Base-by-base conservation (phyloP, 495 filamentous ascomycete genomes). In the Xylaria bambusicola region DNA sequence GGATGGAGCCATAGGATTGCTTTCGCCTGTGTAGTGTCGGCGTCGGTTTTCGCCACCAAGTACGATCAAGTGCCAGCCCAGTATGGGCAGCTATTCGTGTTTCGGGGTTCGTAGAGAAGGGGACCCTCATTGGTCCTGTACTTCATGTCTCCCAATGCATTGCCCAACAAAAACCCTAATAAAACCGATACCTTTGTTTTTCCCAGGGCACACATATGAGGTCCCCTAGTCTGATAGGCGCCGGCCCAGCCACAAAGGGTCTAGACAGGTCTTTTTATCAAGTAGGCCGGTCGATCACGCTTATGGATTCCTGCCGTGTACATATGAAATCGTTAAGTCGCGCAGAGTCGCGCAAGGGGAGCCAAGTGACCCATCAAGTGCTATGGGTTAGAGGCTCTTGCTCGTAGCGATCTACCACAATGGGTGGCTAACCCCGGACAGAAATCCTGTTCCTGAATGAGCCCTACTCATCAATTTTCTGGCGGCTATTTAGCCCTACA, bases 41-140 rank as follows among this genome's bases (percentile, higher is more conserved):
- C 45, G 65, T 65, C 63, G 65, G 62, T 66, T 67, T 69, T 71
- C 49, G 68, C 68, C 68, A 71, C 68, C 68, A 66, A 61, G n/a
- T n/a, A 64, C 66, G 66, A 63, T 71, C 62, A 63, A 57, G 38
- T 58, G 50, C 26, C 48, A 41, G 56, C 56, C 17, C 38, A 38
- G 48, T n/a, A 58, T 36, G 13, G n/a, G 46, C 9, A 58, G 38
- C 56, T 38, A 42, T 58, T 60, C 55, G 58, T 60, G 54, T 66
- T 68, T 66, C 61, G 65, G 66, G 66, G 68, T 64, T 64, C 66
- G 45, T 57, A 33, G 29, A 33, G 56, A 60, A 38, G 3, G 36
- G 54, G 63, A 56, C 61, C 55, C 59, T 62, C 65, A 64, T 60
- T 63, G 64, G 53, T 58, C 36, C 57, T 48, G 53, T 21, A 42